Evolutionary conservation across 352 stramenopile species (phyloP), one percentile per base, ranked within the genome.

Genomic region (Globisporangium viniferum): DNA sequence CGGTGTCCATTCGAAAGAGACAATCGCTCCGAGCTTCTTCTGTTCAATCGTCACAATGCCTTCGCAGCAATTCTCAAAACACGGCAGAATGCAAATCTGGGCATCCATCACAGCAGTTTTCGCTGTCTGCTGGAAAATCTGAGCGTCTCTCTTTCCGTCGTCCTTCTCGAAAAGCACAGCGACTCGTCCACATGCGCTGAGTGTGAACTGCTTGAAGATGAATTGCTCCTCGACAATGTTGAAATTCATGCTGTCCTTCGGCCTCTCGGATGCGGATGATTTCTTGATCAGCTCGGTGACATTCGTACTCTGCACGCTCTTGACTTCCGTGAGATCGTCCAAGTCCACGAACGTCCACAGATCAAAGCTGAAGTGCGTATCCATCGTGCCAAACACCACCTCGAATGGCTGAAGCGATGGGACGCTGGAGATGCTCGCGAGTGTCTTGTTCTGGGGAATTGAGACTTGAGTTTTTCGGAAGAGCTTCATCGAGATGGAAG

Each of bases 1-100:
- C 2, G 82, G 84, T 4, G 82, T 91, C 84, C 86, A 94, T 59
- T 91, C 68, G 41, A 94, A 76, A 2, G 80, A 82, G 10, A 90
- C 54, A 31, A 94, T 65, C 12, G 69, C 62, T 12, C 84, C 84
- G 64, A 88, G 84, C 24, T 92, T 81, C 49, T 92, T 86, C 22
- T 79, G 78, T 20, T 79, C 63, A 31, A 94, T 66, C 18, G 63
- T 60, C 10, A 92, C 73, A 35, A 91, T 64, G 0, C 72, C 83
- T 79, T 94, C 84, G 33, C 81, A 73, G 9, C 68, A 80, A 24
- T 58, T 78, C 24, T 92, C 84, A 58, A 90, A 73, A 1, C 73
- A 48, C 44, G 79, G 77, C 10, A 88, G 64, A 29, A 93, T 76
- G 62, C 85, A 91, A 7, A 91, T 69, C 53, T 63, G 51, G 8